phyloP scores from a whole-genome alignment of 2,329 filamentous ascomycete species.

The Scedosporium apiospermum region DNA sequence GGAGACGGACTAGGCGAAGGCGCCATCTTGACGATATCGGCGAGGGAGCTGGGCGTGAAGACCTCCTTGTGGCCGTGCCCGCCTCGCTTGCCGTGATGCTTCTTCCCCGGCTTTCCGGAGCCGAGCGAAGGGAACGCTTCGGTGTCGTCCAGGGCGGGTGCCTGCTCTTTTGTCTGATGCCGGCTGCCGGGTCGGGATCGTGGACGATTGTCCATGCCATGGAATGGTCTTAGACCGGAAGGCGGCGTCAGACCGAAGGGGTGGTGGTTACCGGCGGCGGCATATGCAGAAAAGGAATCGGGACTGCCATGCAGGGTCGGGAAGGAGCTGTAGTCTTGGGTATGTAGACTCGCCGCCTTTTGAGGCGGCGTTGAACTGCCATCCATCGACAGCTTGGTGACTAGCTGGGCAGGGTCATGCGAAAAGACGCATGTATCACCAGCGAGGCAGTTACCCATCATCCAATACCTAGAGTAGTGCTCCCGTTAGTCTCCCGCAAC shows the following conservation, averaged over 20 bases:
- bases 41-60: conserved; percentile 64
- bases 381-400: conserved; percentile 71
- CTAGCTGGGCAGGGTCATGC: conserved; percentile 80
- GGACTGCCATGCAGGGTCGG: conserved; percentile 60
- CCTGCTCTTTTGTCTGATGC: conserved; percentile 50
- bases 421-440: conserved; percentile 94
- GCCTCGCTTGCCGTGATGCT: conserved; percentile 85
- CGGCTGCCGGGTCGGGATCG: conserved; percentile 80
- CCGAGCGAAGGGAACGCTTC: conserved; percentile 91
- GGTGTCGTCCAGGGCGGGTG: conserved; percentile 78
- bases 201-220: conserved; percentile 52
- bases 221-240: conserved; percentile 58
- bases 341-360: conserved; percentile 58
- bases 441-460: conserved; percentile 90
- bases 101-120: conserved; percentile 72
- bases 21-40: conserved; percentile 92
- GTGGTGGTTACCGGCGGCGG: conserved; percentile 41
- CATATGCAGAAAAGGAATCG: conserved; percentile 33
- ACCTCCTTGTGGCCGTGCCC: conserved; percentile 70
- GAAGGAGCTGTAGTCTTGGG: conserved; percentile 79
- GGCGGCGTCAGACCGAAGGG: conserved; percentile 53
- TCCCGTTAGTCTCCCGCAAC: conserved; percentile 13
- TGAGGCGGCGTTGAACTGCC: conserved; percentile 50
- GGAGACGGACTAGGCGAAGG: conserved; percentile 66
- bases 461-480: conserved; percentile 63